These are phyloP conservation scores for Tetracladium maxilliforme DNA, from an alignment of 2,329 filamentous ascomycete genomes.

Conservation along the genomic window DNA sequence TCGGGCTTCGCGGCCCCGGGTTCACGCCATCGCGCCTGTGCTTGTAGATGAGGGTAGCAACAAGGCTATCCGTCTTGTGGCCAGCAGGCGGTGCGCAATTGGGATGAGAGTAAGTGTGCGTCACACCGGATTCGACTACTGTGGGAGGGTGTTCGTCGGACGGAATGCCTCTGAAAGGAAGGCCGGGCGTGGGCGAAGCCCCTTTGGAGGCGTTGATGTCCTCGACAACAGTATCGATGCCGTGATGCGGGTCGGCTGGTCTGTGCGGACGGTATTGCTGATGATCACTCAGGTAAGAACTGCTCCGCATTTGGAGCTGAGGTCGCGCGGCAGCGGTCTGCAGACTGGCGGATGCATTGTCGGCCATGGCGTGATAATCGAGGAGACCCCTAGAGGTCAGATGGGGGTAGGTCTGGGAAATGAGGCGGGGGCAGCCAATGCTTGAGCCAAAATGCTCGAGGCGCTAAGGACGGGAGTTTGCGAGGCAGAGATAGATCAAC, in stretches of 20 bases:
- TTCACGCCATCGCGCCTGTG: constrained; percentile 17
- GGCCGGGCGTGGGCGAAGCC: constrained; percentile 23
- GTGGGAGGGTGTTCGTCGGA: constrained; percentile 42
- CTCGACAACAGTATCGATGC: constrained; percentile 52
- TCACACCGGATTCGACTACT: constrained; percentile 47
- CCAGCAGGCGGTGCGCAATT: constrained; percentile 42
- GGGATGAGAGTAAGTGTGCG: constrained; percentile 46
- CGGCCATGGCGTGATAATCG: too few species aligned
- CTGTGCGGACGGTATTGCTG: constrained; percentile 46
- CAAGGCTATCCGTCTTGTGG: constrained; percentile 30
- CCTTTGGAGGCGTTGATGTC: constrained; percentile 22
- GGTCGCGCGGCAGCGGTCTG: too few species aligned
- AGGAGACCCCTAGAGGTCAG: too few species aligned
- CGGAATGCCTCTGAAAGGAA: constrained; percentile 44
- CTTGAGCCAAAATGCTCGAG: too few species aligned
- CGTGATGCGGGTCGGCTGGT: constrained; percentile 35
- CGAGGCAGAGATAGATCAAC: too few species aligned
- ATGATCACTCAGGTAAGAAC: constrained; percentile 47
- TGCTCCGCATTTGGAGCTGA: constrained; percentile 49
- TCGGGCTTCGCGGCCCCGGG: not conserved
- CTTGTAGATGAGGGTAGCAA: constrained; percentile 53
- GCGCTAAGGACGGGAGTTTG: too few species aligned
- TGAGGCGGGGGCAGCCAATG: too few species aligned
- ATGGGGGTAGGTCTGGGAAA: too few species aligned
- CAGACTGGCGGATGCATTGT: too few species aligned